Evolutionary conservation across 805 yeast species (phyloP), one percentile per base, ranked within the genome.

Genomic region (Wickerhamomyces kurtzmanii): DNA sequence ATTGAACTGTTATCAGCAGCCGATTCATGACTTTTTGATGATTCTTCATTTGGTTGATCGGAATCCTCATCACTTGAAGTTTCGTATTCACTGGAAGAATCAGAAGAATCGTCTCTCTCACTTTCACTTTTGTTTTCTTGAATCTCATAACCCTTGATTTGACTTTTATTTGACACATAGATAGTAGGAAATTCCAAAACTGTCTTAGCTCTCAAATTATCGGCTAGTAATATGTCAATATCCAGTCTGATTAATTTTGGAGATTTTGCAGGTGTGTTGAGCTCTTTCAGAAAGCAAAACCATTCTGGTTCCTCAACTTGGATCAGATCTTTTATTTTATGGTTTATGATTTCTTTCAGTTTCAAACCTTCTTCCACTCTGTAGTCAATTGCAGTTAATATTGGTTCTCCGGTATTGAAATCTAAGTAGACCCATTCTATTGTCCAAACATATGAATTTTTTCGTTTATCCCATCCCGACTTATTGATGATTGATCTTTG

Each of bases 121-220:
- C 17, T 20, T 15, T 21, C 27, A 4, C 32, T 26, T 11, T 28
- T 24, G 9, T 32, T 29, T 5, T 46, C 47, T 10, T 47, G 30
- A 3, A 47, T 45, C 3, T 36, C 40, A 31, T 36, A 46, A 0
- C 51, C 53, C 9, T 40, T 26, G 22, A 62, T 50, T 12, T 42
- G 30, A n/a, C 37, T 38, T 5, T 32, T 32, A 5, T 40, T 31
- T 2, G 66, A 55, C 1, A 79, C 58, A 31, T 58, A 63, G 5
- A 85, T 57, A 0, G 86, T 77, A 0, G 96, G 94, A 39, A 68
- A 85, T 46, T 85, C 96, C 20, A 84, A 61, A 0, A 85, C 81
- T 0, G 74, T 60, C 31, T 64, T 62, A 20, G 73, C 72, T 32
- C 57, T 55, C n/a, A 85, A 40, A 1, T 60, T 58, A 15, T 65